Conservation (phyloP, 768 basidiomycete species). For the Macrocybe gigantea region DNA sequence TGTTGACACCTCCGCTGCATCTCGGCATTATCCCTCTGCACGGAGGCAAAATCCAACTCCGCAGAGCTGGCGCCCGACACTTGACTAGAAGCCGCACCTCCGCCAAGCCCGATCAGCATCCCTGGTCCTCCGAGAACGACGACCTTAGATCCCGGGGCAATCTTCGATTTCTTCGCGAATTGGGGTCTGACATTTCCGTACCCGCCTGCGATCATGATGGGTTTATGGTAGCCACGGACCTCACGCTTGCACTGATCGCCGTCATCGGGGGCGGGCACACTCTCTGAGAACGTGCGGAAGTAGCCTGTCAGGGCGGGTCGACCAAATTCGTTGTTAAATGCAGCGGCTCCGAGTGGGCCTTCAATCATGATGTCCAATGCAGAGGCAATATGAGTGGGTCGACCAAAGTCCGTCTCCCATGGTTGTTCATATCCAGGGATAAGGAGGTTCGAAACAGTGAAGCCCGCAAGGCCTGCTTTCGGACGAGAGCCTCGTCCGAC, state of each 20-base stretch:
- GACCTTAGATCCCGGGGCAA: constrained; percentile 79
- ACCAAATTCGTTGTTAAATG: constrained; percentile 99
- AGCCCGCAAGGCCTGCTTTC: constrained; percentile 91
- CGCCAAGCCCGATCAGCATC: constrained; percentile 93
- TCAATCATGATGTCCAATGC: constrained; percentile 97
- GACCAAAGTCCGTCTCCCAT: constrained; percentile 94
- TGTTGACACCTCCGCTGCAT: constrained; percentile 97
- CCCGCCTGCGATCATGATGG: constrained; percentile 99
- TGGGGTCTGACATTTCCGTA: constrained; percentile 86
- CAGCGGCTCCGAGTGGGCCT: constrained; percentile 88
- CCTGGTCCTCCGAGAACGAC: constrained; percentile 95
- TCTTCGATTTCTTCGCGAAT: constrained; percentile 74
- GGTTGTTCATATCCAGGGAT: constrained; percentile 90
- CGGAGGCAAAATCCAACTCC: constrained; percentile 94
- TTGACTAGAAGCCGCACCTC: constrained; percentile 94
- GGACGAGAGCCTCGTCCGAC: constrained; percentile 94
- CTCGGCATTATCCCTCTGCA: constrained; percentile 97
- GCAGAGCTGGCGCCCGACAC: constrained; percentile 86
- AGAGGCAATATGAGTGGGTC: constrained; percentile 86
- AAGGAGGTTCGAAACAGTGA: constrained; percentile 88
- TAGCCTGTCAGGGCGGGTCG: constrained; percentile 89
- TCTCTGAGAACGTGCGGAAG: constrained; percentile 91
- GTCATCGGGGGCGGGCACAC: constrained; percentile 49
- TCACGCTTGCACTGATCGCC: constrained; percentile 36
- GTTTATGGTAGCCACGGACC: constrained; percentile 96